phyloP scores from a whole-genome alignment of 2,329 filamentous ascomycete genomes.

The Arthrocladium fulminans region DNA sequence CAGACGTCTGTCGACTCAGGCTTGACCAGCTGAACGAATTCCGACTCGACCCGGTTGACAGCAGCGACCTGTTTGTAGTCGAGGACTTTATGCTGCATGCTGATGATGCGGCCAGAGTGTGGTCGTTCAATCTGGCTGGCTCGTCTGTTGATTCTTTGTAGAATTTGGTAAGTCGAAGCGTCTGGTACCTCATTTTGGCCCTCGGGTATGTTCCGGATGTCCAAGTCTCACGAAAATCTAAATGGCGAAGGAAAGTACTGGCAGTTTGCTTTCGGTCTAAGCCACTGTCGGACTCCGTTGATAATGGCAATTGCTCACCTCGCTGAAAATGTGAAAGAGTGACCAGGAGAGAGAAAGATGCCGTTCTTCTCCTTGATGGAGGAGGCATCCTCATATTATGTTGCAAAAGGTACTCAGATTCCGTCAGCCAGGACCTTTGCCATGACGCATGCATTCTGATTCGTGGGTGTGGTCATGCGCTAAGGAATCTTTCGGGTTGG shows the following conservation, averaged over 20 bases:
- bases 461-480: neutral
- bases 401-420: neutral
- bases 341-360: neutral
- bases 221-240: neutral
- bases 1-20: neutral
- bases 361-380: neutral
- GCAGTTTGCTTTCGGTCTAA: neutral
- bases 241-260: no score
- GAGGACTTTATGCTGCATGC: constrained; percentile 16
- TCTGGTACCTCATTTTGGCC: constrained; percentile 23
- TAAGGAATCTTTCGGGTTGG: constrained; percentile 7
- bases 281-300: no score
- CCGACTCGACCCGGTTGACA: constrained; percentile 14
- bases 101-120: constrained; percentile 8
- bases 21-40: neutral
- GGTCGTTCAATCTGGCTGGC: neutral
- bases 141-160: constrained; percentile 21
- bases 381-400: neutral
- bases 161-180: constrained; percentile 22
- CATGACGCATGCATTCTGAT: constrained; percentile 5
- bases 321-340: no score
- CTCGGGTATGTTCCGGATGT: neutral
- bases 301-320: no score
- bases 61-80: constrained; percentile 17
- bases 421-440: no score